Base-by-base conservation (phyloP, 1,284 basidiomycete species). In the Cryptococcus wingfieldii region DNA sequence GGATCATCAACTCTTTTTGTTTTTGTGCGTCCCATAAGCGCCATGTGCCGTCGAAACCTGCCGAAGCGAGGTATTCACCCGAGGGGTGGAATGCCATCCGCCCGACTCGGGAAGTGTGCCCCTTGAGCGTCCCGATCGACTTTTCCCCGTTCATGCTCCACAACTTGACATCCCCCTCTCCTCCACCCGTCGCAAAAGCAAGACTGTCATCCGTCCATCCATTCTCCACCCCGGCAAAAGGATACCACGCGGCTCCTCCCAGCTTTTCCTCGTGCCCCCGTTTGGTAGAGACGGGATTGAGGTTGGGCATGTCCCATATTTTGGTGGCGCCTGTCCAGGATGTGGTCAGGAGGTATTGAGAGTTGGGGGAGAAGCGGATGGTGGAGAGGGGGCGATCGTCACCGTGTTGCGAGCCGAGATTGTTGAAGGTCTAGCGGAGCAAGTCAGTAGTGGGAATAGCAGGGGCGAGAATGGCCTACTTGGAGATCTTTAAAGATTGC, bases 11-110 rank as follows among this genome's bases (percentile, higher is more conserved):
- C 68, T 97, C 93, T 68, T 86, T 84, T 2, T 85, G 79, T 1
- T 85, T 89, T 46, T 82, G 80, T 2, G 92, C 86, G 73, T 98
- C 94, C 96, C 96, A 99, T 47, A 98, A 76, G 41, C 96, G 81
- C 95, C 96, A 99, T n/a, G 95, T 92, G 4, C 91, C 96, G 75
- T 99, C 96, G 67, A 95, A 98, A 56, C 91, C 91, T 0, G 95
- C 94, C 59, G 91, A 94, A 1, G 89, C 95, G 13, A 97, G 83
- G 70, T 95, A 97, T 47, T 86, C 78, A 1, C 96, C 96, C 0
- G 90, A 91, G 0, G 96, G 94, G 76, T 99, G 96, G 76, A 98
- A 98, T 0, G 88, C 91, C 10, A 97, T 88, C 13, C 95, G 84
- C 65, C 90, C 94, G 3, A 99, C 87, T 18, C 96, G 86, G 55